Evolutionary conservation across 2,329 filamentous ascomycete species (phyloP).

Genomic region (Sporothrix sp.): DNA sequence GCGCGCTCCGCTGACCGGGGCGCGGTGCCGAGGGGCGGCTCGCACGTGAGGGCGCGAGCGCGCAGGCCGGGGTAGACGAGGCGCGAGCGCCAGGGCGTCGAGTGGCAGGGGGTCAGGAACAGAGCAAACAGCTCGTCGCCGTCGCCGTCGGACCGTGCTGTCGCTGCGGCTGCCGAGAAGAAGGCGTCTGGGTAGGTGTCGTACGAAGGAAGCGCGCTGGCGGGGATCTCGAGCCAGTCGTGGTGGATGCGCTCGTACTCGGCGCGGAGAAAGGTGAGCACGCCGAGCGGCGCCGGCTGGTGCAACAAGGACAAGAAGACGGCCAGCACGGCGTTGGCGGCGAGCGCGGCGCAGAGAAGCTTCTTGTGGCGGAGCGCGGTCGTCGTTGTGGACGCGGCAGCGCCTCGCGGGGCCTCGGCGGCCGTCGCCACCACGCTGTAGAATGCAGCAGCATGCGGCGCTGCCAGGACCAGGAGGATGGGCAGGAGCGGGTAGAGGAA

Average conservation of each 20-base stretch:
- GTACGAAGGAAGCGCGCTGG: conserved; percentile 25
- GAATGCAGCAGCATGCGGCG: conserved; percentile 55
- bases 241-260: conserved; percentile 56
- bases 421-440: conserved; percentile 35
- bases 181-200: conserved; percentile 21
- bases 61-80: conserved; percentile 64
- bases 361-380: conserved; percentile 38
- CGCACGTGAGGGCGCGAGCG: conserved; percentile 81
- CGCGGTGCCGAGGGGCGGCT: conserved; percentile 64
- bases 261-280: conserved; percentile 64
- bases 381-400: conserved; percentile 18
- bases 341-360: conserved; percentile 48
- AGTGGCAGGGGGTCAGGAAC: conserved; percentile 93
- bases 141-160: conserved; percentile 14
- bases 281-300: conserved; percentile 67
- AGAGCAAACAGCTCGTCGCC: conserved; percentile 51
- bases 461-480: conserved; percentile 71
- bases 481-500: conserved; percentile 93
- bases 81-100: conserved; percentile 88
- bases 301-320: conserved; percentile 69
- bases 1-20: conserved; percentile 52
- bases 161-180: conserved; percentile 13
- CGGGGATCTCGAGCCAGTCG: conserved; percentile 25
- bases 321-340: conserved; percentile 60
- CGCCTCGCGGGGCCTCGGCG: conserved; percentile 19